Conservation (phyloP, 2,329 filamentous ascomycete genomes). For the Beauveria asiatica region DNA sequence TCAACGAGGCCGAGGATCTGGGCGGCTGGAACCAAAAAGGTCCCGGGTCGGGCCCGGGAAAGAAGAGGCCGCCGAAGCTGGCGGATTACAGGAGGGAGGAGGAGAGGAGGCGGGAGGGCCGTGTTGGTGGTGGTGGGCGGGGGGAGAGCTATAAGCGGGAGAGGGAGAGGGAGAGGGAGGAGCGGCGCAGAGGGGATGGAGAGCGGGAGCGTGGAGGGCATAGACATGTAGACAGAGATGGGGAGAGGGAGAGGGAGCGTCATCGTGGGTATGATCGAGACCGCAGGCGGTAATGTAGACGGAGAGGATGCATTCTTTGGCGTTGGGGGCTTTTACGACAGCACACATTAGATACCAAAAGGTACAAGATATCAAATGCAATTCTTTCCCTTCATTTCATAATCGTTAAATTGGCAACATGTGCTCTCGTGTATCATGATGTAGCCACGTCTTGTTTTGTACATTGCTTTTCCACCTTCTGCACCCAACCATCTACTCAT, state of each 20-base stretch:
- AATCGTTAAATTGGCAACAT: background rate
- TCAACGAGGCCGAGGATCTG: conserved; percentile 62
- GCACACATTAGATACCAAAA: conserved; percentile 7
- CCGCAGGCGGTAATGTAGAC: conserved; percentile 15
- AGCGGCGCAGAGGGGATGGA: conserved; percentile 23
- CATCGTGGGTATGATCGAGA: conserved; percentile 18
- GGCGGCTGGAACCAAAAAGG: conserved; percentile 71
- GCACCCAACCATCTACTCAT: no score
- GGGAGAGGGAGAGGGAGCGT: conserved; percentile 17
- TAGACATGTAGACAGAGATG: conserved; percentile 18
- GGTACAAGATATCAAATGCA: background rate
- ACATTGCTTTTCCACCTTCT: background rate
- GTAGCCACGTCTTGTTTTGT: conserved; percentile 9
- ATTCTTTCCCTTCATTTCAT: background rate
- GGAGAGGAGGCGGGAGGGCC: conserved; percentile 36
- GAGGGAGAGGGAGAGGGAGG: conserved; percentile 33
- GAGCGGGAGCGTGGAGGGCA: conserved; percentile 18
- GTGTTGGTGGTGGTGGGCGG: conserved; percentile 23
- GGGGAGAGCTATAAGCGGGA: conserved; percentile 34
- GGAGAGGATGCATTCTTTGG: conserved; percentile 14
- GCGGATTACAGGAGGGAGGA: conserved; percentile 41
- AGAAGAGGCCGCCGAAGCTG: conserved; percentile 34
- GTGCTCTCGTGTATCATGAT: conserved; percentile 9
- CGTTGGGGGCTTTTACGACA: conserved; percentile 7
- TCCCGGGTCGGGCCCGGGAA: conserved; percentile 21